Conservation (phyloP, 768 basidiomycete species). For the Tylopilus rubrobrunneus region DNA sequence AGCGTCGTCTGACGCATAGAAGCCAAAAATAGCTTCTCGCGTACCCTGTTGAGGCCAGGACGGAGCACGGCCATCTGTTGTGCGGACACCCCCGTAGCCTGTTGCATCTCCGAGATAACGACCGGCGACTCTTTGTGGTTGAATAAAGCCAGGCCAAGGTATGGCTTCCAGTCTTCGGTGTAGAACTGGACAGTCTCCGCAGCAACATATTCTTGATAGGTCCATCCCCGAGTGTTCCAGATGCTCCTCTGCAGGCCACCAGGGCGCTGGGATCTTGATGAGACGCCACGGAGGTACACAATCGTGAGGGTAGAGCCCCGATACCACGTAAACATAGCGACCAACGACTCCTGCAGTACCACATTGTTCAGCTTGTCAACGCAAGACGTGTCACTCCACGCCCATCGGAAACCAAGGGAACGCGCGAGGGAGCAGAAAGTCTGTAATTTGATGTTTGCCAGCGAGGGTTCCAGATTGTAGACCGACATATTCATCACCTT, state of each 20-base stretch:
- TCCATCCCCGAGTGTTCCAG: slow-evolving; percentile 3
- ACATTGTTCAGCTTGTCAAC: neutral
- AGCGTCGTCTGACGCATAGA: neutral
- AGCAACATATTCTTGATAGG: neutral
- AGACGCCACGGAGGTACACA: neutral
- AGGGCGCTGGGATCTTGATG: neutral
- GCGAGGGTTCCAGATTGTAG: neutral
- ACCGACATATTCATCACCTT: neutral
- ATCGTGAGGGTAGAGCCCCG: neutral
- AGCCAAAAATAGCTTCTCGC: neutral
- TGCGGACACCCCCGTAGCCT: neutral
- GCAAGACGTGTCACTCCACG: slow-evolving; percentile 3
- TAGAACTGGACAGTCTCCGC: neutral
- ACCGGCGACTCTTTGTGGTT: neutral
- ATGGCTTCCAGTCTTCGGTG: neutral
- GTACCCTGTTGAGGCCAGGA: neutral
- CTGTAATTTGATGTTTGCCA: neutral
- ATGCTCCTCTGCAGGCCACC: neutral
- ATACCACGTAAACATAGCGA: slow-evolving; percentile 9
- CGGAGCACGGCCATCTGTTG: neutral
- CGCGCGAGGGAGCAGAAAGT: neutral
- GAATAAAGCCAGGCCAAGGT: neutral
- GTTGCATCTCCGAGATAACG: neutral
- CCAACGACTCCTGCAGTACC: neutral
- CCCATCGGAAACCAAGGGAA: neutral